Evolutionary conservation across 208 protist genomes (phyloP).

Genomic region (Trichomonas gallinae): DNA sequence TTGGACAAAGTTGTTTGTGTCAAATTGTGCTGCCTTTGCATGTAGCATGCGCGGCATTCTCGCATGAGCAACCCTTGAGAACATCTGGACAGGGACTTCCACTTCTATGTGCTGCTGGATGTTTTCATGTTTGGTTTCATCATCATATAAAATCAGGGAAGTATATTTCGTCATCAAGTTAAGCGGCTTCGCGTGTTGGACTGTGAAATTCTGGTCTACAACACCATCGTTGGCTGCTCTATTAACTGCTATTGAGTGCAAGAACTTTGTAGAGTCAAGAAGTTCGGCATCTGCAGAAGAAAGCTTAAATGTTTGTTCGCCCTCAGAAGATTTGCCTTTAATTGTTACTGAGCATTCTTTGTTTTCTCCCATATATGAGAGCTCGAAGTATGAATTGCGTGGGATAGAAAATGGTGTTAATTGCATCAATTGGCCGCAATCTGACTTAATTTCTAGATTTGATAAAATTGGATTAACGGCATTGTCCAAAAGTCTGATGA

Average conservation of each 20-base stretch:
- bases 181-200: not conserved
- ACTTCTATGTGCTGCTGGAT: not conserved
- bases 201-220: not conserved
- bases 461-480: not conserved
- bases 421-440: not conserved
- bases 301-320: not conserved
- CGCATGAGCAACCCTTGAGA: not conserved
- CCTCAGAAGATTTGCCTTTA: not conserved
- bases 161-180: not conserved
- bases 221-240: not conserved
- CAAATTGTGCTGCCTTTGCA: too few species aligned
- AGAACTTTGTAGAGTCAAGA: not conserved
- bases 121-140: not conserved
- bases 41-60: too few species aligned
- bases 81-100: not conserved
- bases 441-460: not conserved
- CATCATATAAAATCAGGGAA: not conserved
- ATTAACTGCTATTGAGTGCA: not conserved
- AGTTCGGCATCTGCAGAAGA: not conserved
- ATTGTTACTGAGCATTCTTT: not conserved
- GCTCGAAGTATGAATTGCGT: not conserved
- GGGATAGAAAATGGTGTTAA: not conserved
- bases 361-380: not conserved
- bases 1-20: too few species aligned
- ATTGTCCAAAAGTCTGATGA: not conserved